Conservation (phyloP, 1,139 yeast genomes). For the Yamadazyma atmosphaerica region DNA sequence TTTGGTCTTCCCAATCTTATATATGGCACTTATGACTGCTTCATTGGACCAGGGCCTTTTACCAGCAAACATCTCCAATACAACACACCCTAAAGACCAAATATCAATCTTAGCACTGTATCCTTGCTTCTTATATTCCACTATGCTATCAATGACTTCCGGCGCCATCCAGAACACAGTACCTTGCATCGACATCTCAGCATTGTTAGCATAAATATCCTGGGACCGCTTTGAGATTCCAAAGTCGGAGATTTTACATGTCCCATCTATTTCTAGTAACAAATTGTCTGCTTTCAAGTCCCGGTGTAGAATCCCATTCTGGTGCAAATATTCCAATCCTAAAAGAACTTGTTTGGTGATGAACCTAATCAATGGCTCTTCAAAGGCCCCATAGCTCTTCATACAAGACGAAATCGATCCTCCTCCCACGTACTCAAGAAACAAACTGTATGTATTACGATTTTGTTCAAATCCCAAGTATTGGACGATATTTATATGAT, state of each 20-base stretch:
- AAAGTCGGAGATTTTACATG: conserved; percentile 94
- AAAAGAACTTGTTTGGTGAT: conserved; percentile 77
- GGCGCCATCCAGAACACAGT: conserved; percentile 99
- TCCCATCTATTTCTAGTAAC: conserved; percentile 85
- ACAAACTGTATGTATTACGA: conserved; percentile 74
- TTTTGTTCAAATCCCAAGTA: conserved; percentile 89
- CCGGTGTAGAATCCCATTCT: conserved; percentile 86
- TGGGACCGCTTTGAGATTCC: conserved; percentile 90
- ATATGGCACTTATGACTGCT: conserved; percentile 77
- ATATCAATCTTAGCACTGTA: conserved; percentile 95
- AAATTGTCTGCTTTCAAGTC: conserved; percentile 96
- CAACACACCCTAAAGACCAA: conserved; percentile 95
- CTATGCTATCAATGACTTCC: conserved; percentile 84
- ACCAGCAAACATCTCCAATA: conserved; percentile 91
- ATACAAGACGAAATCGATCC: conserved; percentile 92
- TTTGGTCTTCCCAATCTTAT: conserved; percentile 70
- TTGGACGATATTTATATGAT: conserved; percentile 92
- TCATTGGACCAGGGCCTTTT: conserved; percentile 81
- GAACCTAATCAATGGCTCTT: conserved; percentile 70
- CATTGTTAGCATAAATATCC: conserved; percentile 85
- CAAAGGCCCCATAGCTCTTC: conserved; percentile 81
- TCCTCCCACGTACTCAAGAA: conserved; percentile 95
- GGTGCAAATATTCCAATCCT: conserved; percentile 84
- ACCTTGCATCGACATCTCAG: conserved; percentile 98
- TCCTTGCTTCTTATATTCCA: conserved; percentile 79